These are phyloP conservation scores for Penicillium sp. DNA, from an alignment of 2,329 filamentous ascomycete genomes.

Conservation along the genomic window DNA sequence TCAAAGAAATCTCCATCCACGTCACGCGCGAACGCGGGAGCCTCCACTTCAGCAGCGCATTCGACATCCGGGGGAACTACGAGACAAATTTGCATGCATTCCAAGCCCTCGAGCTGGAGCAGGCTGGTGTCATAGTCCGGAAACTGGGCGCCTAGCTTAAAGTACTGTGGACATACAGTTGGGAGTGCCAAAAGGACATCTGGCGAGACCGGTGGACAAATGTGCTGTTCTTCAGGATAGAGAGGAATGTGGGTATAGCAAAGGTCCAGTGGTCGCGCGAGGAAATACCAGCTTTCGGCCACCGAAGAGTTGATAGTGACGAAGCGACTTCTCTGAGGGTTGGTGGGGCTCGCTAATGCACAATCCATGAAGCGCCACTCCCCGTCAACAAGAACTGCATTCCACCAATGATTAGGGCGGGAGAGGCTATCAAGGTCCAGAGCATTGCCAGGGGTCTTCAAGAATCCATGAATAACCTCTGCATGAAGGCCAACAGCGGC, in stretches of 20 bases:
- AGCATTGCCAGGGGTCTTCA: constrained; percentile 84
- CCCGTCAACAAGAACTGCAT: constrained; percentile 84
- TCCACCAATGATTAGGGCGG: constrained; percentile 97
- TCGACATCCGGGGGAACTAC: constrained; percentile 87
- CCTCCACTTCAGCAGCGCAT: constrained; percentile 87
- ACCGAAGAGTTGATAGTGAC: constrained; percentile 67
- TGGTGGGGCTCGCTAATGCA: constrained; percentile 85
- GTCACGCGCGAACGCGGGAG: constrained; percentile 75
- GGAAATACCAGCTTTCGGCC: constrained; percentile 90
- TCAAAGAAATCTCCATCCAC: constrained; percentile 91
- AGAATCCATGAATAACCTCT: constrained; percentile 83
- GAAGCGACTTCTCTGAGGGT: constrained; percentile 75
- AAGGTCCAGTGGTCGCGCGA: constrained; percentile 81
- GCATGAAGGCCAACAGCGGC: constrained; percentile 81
- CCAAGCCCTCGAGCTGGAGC: constrained; percentile 81
- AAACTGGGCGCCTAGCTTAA: constrained; percentile 77
- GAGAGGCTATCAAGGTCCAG: constrained; percentile 78
- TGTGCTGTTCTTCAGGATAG: constrained; percentile 83
- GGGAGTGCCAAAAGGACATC: constrained; percentile 85
- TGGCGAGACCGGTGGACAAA: constrained; percentile 82
- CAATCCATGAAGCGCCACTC: constrained; percentile 98
- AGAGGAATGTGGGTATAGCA: constrained; percentile 96
- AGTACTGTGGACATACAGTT: constrained; percentile 81
- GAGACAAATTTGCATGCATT: constrained; percentile 88
- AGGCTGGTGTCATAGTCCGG: constrained; percentile 88